Base-by-base conservation (phyloP, 306 rosid genomes). In the Trichosanthes truncata region DNA sequence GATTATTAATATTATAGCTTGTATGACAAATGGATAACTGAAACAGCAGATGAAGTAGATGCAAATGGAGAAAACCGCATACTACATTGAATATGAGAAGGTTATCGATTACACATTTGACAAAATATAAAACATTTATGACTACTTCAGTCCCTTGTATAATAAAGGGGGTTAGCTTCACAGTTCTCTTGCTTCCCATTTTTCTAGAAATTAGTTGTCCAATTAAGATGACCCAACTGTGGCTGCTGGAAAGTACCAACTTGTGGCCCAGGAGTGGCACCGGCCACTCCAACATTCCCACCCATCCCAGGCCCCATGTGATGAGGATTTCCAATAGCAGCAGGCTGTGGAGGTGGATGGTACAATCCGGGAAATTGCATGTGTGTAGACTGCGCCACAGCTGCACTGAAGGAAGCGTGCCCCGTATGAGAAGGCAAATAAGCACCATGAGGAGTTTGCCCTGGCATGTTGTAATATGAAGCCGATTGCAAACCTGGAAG, bases 321-420 rank as follows among this genome's bases (percentile, higher is more conserved):
- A 48, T 93, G 99, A 51, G 96, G 91, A 80, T 79, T 90, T 52
- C 91, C 87, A 9, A 94, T 85, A 68, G 91, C 84, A 26, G 88
- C 86, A 49, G 90, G 93, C 85, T 93, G 99, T 0, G 84, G 90
- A 71, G 97, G 82, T 79, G 97, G 87, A 33, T 96, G 99, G 83
- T 93, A 96, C 90, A 96, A 77, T n/a, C 98, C 94, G 1, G 98
- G 96, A 80, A 87, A 96, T 83, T 96, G 99, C 99, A 93, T 89
- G 91, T 96, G 97, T n/a, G 99, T 89, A 65, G 99, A 93, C 61
- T 92, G 97, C 73, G 97, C 94, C 23, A 91, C 93, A 35, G 95
- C 97, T 7, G 96, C 94, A 80, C 88, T 91, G 87, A 87, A 95
- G 52, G 91, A 87, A 59, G 92, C 87, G 40, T 92, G 99, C 41